Evolutionary conservation across 208 protist genomes (phyloP).

Genomic region (Lotmaria passim): DNA sequence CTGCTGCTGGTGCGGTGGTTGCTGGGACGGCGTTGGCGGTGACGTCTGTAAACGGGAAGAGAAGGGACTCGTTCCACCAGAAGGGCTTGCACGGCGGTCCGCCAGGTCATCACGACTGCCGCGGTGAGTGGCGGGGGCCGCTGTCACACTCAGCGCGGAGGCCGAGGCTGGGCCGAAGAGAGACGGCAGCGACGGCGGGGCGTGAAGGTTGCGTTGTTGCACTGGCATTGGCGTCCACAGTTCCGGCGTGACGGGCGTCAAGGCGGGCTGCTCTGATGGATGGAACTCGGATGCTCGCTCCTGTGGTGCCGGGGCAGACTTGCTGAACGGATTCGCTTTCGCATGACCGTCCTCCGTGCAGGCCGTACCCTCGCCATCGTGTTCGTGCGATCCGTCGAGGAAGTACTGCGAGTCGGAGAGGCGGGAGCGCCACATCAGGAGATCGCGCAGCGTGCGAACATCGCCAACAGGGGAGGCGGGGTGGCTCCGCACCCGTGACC

Average conservation of each 20-base stretch:
- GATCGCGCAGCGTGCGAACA: slow-evolving; percentile 15
- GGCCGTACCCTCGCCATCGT: no score
- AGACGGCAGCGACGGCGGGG: slow-evolving; percentile 2
- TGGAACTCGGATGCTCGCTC: neutral
- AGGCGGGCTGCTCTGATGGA: neutral
- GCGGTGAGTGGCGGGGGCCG: neutral
- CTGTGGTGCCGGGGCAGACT: neutral
- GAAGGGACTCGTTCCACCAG: neutral
- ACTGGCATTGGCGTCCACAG: neutral
- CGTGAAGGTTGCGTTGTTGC: neutral
- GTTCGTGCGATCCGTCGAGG: neutral
- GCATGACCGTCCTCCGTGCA: no score
- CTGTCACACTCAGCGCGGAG: slow-evolving; percentile 5
- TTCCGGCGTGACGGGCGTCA: neutral
- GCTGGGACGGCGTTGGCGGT: no score
- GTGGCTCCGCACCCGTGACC: neutral
- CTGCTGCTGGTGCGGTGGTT: neutral
- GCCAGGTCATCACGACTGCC: neutral
- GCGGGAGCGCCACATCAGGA: slow-evolving; percentile 23
- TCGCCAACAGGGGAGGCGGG: neutral
- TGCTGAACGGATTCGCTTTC: neutral
- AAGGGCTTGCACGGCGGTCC: no score
- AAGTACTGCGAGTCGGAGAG: slow-evolving; percentile 9
- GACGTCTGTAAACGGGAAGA: neutral
- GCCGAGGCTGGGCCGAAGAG: neutral